These are phyloP conservation scores for Aspergillus campestris DNA, from an alignment of 495 filamentous ascomycete genomes.

Conservation along the genomic window DNA sequence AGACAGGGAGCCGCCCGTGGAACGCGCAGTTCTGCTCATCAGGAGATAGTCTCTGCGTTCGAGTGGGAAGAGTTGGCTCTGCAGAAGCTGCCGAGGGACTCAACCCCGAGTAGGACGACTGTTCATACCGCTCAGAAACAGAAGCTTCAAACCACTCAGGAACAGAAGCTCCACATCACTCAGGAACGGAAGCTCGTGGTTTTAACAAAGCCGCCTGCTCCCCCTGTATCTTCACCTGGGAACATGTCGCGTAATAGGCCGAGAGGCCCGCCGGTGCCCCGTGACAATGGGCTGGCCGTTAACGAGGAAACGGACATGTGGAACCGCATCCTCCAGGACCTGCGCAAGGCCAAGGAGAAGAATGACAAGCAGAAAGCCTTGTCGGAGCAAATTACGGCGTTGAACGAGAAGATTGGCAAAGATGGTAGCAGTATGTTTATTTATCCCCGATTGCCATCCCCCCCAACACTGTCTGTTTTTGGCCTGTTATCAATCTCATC, in stretches of 20 bases:
- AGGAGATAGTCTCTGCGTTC: conserved; percentile 13
- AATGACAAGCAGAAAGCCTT: conserved; percentile 45
- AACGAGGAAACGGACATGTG: conserved; percentile 59
- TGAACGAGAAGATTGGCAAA: conserved; percentile 42
- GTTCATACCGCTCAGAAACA: no score
- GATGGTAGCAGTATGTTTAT: conserved; percentile 35
- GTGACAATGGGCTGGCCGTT: conserved; percentile 41
- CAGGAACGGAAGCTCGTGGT: no score
- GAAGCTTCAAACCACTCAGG: no score
- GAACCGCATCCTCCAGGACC: conserved; percentile 52
- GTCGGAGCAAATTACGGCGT: conserved; percentile 43
- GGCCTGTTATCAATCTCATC: no score
- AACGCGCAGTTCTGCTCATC: conserved; percentile 12
- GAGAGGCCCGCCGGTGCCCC: conserved; percentile 27
- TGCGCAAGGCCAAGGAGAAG: conserved; percentile 52
- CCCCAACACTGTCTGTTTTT: no score
- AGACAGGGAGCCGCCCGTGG: conserved; percentile 18
- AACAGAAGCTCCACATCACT: no score
- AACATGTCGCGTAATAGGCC: conserved; percentile 41
- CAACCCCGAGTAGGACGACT: neutral
- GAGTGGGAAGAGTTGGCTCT: conserved; percentile 16
- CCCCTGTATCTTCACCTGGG: neutral
- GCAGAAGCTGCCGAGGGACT: conserved; percentile 5
- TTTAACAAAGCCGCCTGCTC: neutral
- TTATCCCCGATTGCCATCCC: no score